Evolutionary conservation across 2,329 filamentous ascomycete genomes (phyloP).

Genomic region (Mariannaea sp.): DNA sequence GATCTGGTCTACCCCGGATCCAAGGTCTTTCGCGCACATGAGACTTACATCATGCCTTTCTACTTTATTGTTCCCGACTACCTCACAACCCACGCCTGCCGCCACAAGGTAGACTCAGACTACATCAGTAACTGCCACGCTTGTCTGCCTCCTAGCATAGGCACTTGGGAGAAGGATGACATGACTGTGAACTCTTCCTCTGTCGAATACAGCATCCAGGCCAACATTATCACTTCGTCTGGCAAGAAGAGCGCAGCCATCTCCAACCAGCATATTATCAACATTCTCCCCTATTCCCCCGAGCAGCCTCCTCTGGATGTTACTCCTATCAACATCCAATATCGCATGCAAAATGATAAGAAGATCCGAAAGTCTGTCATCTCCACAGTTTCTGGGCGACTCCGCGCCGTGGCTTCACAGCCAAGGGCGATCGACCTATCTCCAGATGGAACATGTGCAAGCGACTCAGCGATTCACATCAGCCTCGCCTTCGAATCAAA

Average conservation of each 20-base stretch:
- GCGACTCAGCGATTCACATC: slow-evolving; percentile 20
- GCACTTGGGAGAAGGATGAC: slow-evolving; percentile 32
- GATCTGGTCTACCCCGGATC: slow-evolving; percentile 22
- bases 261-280: slow-evolving; percentile 24
- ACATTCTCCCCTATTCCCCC: slow-evolving; percentile 28
- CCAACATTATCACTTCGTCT: slow-evolving; percentile 11
- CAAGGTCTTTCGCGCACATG: slow-evolving; percentile 20
- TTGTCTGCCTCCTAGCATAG: slow-evolving; percentile 26
- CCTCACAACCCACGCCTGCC: slow-evolving; percentile 26
- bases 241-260: slow-evolving; percentile 13
- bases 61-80: slow-evolving; percentile 32
- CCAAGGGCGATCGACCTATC: slow-evolving; percentile 27
- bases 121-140: slow-evolving; percentile 26
- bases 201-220: slow-evolving; percentile 27
- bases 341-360: slow-evolving; percentile 23
- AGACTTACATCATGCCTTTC: slow-evolving; percentile 30
- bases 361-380: slow-evolving; percentile 32
- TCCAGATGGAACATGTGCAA: slow-evolving; percentile 22
- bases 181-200: slow-evolving; percentile 24
- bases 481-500: slow-evolving; percentile 26
- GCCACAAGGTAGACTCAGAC: slow-evolving; percentile 16
- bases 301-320: slow-evolving; percentile 32
- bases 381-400: slow-evolving; percentile 23
- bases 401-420: slow-evolving; percentile 28
- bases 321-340: slow-evolving; percentile 26